A percentile compares a stretch with the other conserved stretches of the same genome.
Conservation (phyloP, 495 filamentous ascomycete genomes). For the Tuber magnatum region DNA sequence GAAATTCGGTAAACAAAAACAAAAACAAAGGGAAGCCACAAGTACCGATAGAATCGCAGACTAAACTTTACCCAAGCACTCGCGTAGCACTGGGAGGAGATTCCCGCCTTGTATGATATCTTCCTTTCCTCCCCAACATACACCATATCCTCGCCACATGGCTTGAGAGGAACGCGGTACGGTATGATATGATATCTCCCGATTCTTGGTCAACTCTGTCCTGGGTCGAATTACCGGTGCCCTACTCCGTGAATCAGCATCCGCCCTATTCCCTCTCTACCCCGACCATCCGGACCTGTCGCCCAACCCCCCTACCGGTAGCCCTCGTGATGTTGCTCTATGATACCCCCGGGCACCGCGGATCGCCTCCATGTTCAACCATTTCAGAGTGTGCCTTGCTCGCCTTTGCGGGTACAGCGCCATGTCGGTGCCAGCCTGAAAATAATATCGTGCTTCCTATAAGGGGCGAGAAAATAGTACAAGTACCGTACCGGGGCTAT, state of each 20-base stretch:
- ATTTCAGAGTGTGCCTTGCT: no score
- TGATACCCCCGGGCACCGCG: not conserved
- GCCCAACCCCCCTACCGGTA: not conserved
- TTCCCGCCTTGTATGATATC: not conserved
- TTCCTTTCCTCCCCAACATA: not conserved
- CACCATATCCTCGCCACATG: not conserved
- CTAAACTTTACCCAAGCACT: not conserved
- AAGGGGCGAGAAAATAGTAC: not conserved
- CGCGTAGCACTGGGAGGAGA: not conserved
- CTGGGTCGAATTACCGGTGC: not conserved
- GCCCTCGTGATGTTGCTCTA: not conserved
- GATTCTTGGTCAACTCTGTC: not conserved
- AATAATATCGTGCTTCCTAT: not conserved
- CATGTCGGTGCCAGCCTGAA: not conserved
- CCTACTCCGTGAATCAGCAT: not conserved
- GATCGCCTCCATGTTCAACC: not conserved
- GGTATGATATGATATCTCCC: no score
- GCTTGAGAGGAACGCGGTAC: no score
- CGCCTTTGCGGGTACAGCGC: not conserved
- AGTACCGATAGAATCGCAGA: not conserved
- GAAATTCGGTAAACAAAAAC: not conserved
- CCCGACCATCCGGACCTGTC: not conserved
- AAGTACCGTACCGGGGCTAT: no score
- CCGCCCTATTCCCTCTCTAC: not conserved
- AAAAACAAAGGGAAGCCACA: no score